Base-by-base conservation (phyloP, 2,329 filamentous ascomycete genomes). In the Ambrosiella beaveri region DNA sequence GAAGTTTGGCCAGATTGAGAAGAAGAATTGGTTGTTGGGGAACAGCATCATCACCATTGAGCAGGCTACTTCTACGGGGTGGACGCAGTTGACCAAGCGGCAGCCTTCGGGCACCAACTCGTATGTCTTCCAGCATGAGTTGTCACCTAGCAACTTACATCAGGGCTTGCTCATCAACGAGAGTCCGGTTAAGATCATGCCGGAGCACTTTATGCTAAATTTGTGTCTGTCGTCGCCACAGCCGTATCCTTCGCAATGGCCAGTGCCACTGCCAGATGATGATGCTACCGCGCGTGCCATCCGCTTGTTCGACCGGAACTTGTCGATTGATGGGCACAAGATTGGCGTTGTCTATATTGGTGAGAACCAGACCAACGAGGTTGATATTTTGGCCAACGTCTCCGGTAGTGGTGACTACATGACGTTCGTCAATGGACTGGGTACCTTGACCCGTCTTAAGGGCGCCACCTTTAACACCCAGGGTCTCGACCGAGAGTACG, bases 281-380 rank as follows among this genome's bases (percentile, higher is more conserved):
- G 85, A 88, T 13, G 77, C 79, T 38, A 81, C 84, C 1, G 77
- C 81, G 41, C 81, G 91, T 63, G 85, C 88, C 0, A 83, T 98
- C 44, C 79, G 79, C 41, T 75, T 81, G 11, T 94, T 98, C 68
- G 93, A 98, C 69, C 82, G 84, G 38, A 94, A 82, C 63, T 85
- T 91, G 41, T 90, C 88, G 7, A 84, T 98, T 3, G 93, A 98
- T 69, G 89, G 89, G 6, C 89, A 97, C 74, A 96, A 95, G 70
- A 85, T 95, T 47, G 93, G 93, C 13, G 85, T 98, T 19, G 83
- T 98, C 45, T 98, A 96, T 69, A 85, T 97, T 62, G 89, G 86
- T 57, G 84, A 94, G 64, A 85, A 85, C 6, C 93, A 98, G 70
- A 88, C 80, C 0, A 72, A 82, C 1, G 93, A 97, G 68, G 73